Evolutionary conservation across 768 basidiomycete species (phyloP).

Genomic region (Hypholoma sublateritium): DNA sequence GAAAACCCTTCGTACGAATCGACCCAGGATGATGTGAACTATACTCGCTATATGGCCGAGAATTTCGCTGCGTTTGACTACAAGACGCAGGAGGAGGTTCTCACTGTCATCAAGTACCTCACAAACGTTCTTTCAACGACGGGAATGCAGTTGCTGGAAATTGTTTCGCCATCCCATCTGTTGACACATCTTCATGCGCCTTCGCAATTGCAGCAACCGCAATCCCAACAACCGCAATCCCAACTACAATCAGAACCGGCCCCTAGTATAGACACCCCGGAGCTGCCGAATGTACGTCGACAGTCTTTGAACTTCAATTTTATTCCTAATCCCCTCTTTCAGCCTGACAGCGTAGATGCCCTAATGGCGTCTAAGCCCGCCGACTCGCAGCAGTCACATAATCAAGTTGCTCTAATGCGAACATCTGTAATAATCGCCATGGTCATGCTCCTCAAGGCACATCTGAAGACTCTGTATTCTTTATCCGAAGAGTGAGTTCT

Average conservation of each 20-base stretch:
- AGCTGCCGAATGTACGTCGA: too few relatives aligned
- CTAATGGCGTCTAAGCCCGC: neutral
- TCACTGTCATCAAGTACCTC: conserved; percentile 80
- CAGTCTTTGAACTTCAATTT: too few relatives aligned
- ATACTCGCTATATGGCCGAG: conserved; percentile 91
- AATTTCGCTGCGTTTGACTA: conserved; percentile 92
- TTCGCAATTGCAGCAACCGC: conserved; percentile 5
- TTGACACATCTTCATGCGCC: conserved; percentile 54
- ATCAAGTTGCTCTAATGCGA: conserved; percentile 44
- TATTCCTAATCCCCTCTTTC: neutral
- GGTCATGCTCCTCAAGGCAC: conserved; percentile 82
- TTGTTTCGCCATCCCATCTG: conserved; percentile 68
- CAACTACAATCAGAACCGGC: too few relatives aligned
- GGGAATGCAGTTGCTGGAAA: conserved; percentile 81
- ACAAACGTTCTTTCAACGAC: conserved; percentile 74
- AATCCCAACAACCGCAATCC: neutral
- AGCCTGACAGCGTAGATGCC: neutral
- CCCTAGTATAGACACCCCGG: too few relatives aligned
- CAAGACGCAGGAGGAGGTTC: conserved; percentile 91
- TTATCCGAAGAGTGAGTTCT: conserved; percentile 85
- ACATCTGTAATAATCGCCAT: conserved; percentile 80
- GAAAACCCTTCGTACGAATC: conserved; percentile 57
- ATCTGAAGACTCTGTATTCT: conserved; percentile 82
- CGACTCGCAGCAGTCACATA: conserved; percentile 10
- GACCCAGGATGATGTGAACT: conserved; percentile 81